Evolutionary conservation across 2,329 filamentous ascomycete genomes (phyloP).

Genomic region (Eutypella sp.): DNA sequence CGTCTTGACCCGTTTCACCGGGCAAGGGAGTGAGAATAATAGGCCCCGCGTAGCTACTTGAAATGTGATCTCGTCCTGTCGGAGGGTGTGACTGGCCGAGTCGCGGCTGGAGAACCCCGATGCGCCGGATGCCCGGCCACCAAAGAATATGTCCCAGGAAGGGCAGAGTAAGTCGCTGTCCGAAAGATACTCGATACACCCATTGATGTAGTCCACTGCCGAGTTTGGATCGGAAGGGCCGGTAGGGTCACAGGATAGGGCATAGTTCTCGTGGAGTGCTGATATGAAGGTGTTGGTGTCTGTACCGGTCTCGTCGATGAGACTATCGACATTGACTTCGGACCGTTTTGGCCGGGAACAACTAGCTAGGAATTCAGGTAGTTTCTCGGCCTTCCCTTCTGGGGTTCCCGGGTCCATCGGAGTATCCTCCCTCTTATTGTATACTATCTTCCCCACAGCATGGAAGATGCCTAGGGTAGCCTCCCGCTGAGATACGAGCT

Average conservation of each 20-base stretch:
- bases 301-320: conserved; percentile 92
- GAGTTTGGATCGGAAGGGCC: conserved; percentile 46
- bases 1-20: conserved; percentile 66
- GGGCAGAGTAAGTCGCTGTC: conserved; percentile 81
- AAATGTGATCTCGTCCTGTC: conserved; percentile 92
- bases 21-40: conserved; percentile 76
- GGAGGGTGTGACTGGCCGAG: conserved; percentile 65
- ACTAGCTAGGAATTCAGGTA: conserved; percentile 56
- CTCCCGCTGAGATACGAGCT: conserved; percentile 80
- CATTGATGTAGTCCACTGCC: conserved; percentile 73
- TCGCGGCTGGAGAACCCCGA: conserved; percentile 47
- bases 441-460: conserved; percentile 90
- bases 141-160: conserved; percentile 64
- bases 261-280: conserved; percentile 90
- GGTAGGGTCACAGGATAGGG: conserved; percentile 68
- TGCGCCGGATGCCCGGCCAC: conserved; percentile 46
- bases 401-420: conserved; percentile 29
- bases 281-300: conserved; percentile 88
- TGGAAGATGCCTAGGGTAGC: conserved; percentile 92
- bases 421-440: conserved; percentile 78
- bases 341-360: conserved; percentile 56
- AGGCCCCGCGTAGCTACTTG: conserved; percentile 85
- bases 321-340: conserved; percentile 62
- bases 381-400: conserved; percentile 42
- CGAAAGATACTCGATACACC: conserved; percentile 82